Conservation (phyloP, 768 basidiomycete species). For the Mycena capillaripes region DNA sequence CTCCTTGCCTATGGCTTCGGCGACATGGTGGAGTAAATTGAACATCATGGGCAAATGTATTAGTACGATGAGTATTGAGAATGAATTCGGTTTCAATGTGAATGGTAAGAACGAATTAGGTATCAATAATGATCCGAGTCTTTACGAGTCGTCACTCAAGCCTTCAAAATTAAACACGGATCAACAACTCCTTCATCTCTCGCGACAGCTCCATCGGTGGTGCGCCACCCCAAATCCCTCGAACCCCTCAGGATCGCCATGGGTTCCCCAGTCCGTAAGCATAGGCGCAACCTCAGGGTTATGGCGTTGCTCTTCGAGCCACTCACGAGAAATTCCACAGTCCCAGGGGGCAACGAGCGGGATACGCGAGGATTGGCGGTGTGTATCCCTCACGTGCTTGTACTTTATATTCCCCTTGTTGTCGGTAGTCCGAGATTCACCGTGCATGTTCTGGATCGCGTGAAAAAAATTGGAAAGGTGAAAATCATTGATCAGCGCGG, state of each 20-base stretch:
- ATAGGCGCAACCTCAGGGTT: not conserved
- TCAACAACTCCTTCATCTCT: not conserved
- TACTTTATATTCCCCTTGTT: not conserved
- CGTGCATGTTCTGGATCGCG: not conserved
- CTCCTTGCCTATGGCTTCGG: constrained; percentile 4
- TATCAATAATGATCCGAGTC: not conserved
- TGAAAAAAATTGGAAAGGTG: not conserved
- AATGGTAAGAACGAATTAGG: not conserved
- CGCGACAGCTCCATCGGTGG: not conserved
- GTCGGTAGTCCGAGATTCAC: not conserved
- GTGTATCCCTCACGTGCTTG: not conserved
- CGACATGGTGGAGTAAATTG: not conserved
- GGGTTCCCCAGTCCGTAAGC: not conserved
- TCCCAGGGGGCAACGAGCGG: not conserved
- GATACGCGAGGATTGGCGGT: not conserved
- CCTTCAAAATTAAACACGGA: not conserved
- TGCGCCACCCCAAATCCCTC: not conserved
- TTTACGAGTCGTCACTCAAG: too few species aligned
- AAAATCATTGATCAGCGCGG: not conserved
- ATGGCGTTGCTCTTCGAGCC: not conserved
- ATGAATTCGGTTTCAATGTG: too few species aligned
- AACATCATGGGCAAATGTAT: not conserved
- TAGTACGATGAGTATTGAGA: not conserved
- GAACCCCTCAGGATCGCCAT: not conserved
- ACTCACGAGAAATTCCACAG: not conserved